Percentiles rank a stretch among this genome's conserved stretches.
Evolutionary conservation across 2,329 filamentous ascomycete genomes (phyloP).

Genomic region (Phialophora macrospora): DNA sequence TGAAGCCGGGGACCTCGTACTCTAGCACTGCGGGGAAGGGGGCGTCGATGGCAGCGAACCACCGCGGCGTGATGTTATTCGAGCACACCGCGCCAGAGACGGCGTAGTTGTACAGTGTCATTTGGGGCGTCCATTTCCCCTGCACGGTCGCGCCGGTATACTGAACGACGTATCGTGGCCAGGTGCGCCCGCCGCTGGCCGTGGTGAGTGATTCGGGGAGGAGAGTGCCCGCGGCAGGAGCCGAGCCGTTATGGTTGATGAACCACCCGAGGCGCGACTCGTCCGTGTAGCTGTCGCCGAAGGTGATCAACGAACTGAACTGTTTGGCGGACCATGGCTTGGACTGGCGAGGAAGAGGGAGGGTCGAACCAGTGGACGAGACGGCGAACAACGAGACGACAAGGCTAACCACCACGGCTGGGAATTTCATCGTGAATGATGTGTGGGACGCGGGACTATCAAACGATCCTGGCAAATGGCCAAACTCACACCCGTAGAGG

Average conservation of each 20-base stretch:
- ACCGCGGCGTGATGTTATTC: slow-evolving; percentile 64
- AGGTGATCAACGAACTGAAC: slow-evolving; percentile 69
- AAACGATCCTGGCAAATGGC: not conserved
- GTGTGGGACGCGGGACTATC: not conserved
- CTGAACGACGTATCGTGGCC: slow-evolving; percentile 70
- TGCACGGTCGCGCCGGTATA: slow-evolving; percentile 62
- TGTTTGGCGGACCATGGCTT: slow-evolving; percentile 44
- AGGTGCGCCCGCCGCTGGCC: slow-evolving; percentile 68
- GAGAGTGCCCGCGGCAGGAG: slow-evolving; percentile 67
- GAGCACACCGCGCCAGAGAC: slow-evolving; percentile 74
- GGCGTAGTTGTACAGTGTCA: slow-evolving; percentile 67
- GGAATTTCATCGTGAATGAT: slow-evolving; percentile 2
- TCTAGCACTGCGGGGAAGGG: slow-evolving; percentile 67
- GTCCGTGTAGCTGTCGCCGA: slow-evolving; percentile 79
- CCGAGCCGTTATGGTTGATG: slow-evolving; percentile 58
- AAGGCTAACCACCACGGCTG: slow-evolving; percentile 1
- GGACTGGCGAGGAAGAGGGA: slow-evolving; percentile 22
- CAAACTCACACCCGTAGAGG: not conserved
- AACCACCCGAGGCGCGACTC: slow-evolving; percentile 71
- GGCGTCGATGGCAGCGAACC: slow-evolving; percentile 55
- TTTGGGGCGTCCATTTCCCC: slow-evolving; percentile 38
- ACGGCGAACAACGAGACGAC: slow-evolving; percentile 1
- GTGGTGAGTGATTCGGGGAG: slow-evolving; percentile 57
- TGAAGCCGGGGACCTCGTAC: slow-evolving; percentile 65
- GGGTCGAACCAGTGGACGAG: not conserved